Conservation (phyloP, 2,329 filamentous ascomycete species). For the Drechslerella stenobrocha region DNA sequence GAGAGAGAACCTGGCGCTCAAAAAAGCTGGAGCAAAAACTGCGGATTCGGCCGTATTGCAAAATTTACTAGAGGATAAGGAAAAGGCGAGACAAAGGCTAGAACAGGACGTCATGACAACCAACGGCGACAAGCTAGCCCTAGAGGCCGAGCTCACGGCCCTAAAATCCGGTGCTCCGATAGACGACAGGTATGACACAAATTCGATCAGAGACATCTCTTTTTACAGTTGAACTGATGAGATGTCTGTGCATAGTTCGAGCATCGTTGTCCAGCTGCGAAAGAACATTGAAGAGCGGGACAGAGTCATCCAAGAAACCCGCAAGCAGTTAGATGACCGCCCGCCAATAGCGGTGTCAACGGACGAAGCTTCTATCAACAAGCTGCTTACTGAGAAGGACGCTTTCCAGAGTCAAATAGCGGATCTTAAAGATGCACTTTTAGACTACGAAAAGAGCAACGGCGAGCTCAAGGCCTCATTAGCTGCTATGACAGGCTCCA, state of each 20-base stretch:
- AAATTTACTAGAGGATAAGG: conserved; percentile 53
- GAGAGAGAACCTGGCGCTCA: conserved; percentile 52
- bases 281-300: conserved; percentile 53
- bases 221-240: not conserved
- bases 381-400: conserved; percentile 53
- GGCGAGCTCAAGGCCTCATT: conserved; percentile 53
- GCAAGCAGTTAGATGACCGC: conserved; percentile 44
- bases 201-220: not conserved
- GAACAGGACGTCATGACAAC: conserved; percentile 52
- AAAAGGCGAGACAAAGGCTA: conserved; percentile 51
- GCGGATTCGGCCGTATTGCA: conserved; percentile 52
- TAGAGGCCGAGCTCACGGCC: conserved; percentile 53
- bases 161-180: conserved; percentile 51
- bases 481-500: conserved; percentile 51
- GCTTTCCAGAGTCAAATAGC: conserved; percentile 52
- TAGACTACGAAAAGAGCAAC: conserved; percentile 53
- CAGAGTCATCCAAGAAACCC: conserved; percentile 48
- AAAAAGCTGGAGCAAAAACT: conserved; percentile 49
- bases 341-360: conserved; percentile 36
- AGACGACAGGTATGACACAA: conserved; percentile 52
- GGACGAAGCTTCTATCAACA: conserved; percentile 49
- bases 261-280: conserved; percentile 53
- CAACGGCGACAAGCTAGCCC: conserved; percentile 53
- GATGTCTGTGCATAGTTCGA: conserved; percentile 51
- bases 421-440: conserved; percentile 51